Conservation (phyloP, 257 asterid genomes). For the Linaria vulgaris region DNA sequence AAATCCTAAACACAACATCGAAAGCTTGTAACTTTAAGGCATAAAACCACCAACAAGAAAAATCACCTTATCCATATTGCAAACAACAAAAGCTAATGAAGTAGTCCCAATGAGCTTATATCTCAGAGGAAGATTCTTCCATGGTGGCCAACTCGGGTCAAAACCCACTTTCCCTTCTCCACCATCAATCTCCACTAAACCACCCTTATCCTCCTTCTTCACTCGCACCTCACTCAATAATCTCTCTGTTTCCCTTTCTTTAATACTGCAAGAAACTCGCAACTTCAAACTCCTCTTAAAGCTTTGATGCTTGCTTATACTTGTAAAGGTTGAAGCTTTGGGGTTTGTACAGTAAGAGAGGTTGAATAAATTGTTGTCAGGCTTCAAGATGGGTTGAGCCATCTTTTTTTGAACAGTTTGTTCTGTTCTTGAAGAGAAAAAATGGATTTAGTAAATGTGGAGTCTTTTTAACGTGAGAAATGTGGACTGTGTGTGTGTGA, state of each 20-base stretch:
- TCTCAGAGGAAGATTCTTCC: slow-evolving; percentile 87
- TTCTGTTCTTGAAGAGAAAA: neutral
- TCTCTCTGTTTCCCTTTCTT: slow-evolving; percentile 50
- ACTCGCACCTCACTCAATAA: slow-evolving; percentile 39
- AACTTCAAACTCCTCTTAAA: slow-evolving; percentile 36
- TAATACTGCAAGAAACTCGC: slow-evolving; percentile 65
- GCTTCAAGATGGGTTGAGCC: slow-evolving; percentile 49
- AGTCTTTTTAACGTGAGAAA: no score
- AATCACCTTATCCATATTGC: slow-evolving; percentile 95
- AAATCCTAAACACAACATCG: neutral
- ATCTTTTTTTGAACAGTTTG: slow-evolving; percentile 24
- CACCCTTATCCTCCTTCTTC: slow-evolving; percentile 40
- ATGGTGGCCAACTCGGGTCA: slow-evolving; percentile 75
- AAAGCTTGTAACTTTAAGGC: neutral
- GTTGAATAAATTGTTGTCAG: slow-evolving; percentile 36
- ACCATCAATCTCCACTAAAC: slow-evolving; percentile 33
- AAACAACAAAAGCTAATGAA: slow-evolving; percentile 83
- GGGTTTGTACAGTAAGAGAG: slow-evolving; percentile 27
- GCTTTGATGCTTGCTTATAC: slow-evolving; percentile 26
- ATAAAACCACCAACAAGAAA: neutral
- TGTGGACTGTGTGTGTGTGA: no score
- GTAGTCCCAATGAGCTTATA: slow-evolving; percentile 93
- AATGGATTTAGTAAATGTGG: neutral
- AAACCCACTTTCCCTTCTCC: slow-evolving; percentile 39
- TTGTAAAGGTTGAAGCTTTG: slow-evolving; percentile 39